Conservation (phyloP, 2,329 filamentous ascomycete genomes). For the Pochonia chlamydosporia region DNA sequence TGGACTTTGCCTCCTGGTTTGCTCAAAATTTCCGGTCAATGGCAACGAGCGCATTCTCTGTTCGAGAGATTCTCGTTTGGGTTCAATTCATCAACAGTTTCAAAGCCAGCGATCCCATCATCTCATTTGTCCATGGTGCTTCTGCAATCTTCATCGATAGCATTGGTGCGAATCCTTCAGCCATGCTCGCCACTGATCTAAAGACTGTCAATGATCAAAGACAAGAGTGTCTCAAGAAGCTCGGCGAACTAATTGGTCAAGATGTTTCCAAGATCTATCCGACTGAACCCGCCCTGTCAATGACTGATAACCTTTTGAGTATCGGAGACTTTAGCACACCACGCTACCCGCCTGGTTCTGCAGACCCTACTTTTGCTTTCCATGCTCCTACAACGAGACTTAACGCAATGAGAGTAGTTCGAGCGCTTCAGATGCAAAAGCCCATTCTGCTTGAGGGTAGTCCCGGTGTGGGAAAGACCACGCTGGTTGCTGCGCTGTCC, state of each 20-base stretch:
- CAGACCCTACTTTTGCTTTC: constrained; percentile 51
- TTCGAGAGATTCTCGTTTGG: constrained; percentile 91
- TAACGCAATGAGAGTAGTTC: constrained; percentile 86
- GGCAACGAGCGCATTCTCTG: constrained; percentile 72
- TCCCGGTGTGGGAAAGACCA: constrained; percentile 97
- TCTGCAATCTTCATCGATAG: constrained; percentile 95
- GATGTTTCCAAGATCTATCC: constrained; percentile 64
- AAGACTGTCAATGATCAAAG: constrained; percentile 67
- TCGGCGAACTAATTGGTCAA: constrained; percentile 58
- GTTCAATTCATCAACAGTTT: constrained; percentile 82
- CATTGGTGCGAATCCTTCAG: constrained; percentile 89
- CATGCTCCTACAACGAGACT: constrained; percentile 82
- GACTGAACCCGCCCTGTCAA: constrained; percentile 51
- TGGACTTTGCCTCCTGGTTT: constrained; percentile 92
- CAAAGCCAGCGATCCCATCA: constrained; percentile 36
- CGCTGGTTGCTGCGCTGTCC: constrained; percentile 80
- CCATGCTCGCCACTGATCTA: constrained; percentile 67
- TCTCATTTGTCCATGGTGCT: constrained; percentile 70
- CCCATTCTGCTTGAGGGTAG: constrained; percentile 93
- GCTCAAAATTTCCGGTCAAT: constrained; percentile 72
- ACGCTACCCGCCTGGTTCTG: constrained; percentile 34
- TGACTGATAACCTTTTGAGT: constrained; percentile 45
- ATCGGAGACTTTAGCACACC: constrained; percentile 72
- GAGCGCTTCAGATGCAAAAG: constrained; percentile 82
- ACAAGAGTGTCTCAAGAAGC: constrained; percentile 63